Base-by-base conservation (phyloP, 345 rosid species). In the Streptanthus diversifolius region DNA sequence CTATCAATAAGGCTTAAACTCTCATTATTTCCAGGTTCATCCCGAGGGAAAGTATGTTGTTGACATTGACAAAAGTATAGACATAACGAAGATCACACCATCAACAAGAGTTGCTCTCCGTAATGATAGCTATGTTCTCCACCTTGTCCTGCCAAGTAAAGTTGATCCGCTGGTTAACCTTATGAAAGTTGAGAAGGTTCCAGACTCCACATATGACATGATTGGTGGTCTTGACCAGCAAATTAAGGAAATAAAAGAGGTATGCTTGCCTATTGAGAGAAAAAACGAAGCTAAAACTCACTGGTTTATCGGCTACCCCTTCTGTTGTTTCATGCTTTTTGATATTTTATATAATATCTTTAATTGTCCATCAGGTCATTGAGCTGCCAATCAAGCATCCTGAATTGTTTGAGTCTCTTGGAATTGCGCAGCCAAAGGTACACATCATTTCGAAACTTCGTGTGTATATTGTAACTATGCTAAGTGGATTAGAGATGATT, bases 341-440 rank as follows among this genome's bases (percentile, higher is more conserved):
- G 2, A 14, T 55, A 54, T 7, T 36, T 36, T 47, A 9, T 24
- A 49, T 54, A 32, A 3, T 24, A 18, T 56, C 54, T 71, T 33
- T 21, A 37, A 15, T 43, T 43, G 56, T 45, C 60, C 71, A 66
- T 69, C 78, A 95, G 99, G 99, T 95, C 75, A 95, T 95, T 75
- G 99, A 95, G 81, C 96, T 95, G 58, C 99, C 99, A 25, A 95
- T 91, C 62, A 95, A 95, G 78, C 98, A 95, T 77, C 99, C 98
- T 12, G 99, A 95, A 72, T 82, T 95, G 84, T 95, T 95, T 59
- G 99, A 95, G 82, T 84, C 88, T 79, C 98, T 95, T 71, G 98
- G 99, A 77, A 95, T 95, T 69, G 97, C 99, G 47, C 99, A 95
- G 76, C 99, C 99, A 49, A 95, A 95, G 99, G 99, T 92, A 79